Base-by-base conservation (phyloP, 2,329 filamentous ascomycete species). In the Talaromyces rugulosus region DNA sequence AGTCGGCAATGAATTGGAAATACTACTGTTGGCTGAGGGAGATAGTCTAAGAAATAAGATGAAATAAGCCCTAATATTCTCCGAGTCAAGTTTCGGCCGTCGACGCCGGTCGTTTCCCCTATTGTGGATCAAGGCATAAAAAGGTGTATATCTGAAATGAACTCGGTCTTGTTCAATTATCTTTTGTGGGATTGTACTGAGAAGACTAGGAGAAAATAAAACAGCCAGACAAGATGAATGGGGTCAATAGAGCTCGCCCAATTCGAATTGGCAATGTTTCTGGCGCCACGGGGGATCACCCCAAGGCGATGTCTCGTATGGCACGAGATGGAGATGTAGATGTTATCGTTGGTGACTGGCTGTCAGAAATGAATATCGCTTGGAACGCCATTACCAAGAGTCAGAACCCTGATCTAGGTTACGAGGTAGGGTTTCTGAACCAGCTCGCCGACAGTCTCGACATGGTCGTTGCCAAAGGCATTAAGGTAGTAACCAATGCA, bases 341-440 rank as follows among this genome's bases (percentile, higher is more conserved):
- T 62, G 72, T 76, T 44, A 76, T 80, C 60, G 76, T 74, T 4
- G 77, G 76, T 3, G 76, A 79, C 63, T 79, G 77, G 66, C 70
- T 78, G 1, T 75, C 75, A 1, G 74, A 75, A 62, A 66, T 72
- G 66, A 73, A 72, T 54, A 70, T 71, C 12, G 70, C 70, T 6
- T 71, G 68, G 67, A 71, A 71, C 36, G 66, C 69, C 5, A 69
- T 69, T 42, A 59, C 64, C n/a, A 68, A 68, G 57, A 27, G 28
- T 2, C 40, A 59, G 4, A 58, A 68, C 34, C 64, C 64, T 4
- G 36, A 61, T 4, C 44, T 68, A 4, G 69, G 68, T 7, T 70
- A 70, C 40, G 70, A 70, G 58, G 50, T 52, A n/a, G 66, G 67
- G 1, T 68, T 69, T 54, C 62, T 66, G 16, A 52, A 44, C 11